Conservation (phyloP, 352 stramenopile genomes). For the Pythium sp. region DNA sequence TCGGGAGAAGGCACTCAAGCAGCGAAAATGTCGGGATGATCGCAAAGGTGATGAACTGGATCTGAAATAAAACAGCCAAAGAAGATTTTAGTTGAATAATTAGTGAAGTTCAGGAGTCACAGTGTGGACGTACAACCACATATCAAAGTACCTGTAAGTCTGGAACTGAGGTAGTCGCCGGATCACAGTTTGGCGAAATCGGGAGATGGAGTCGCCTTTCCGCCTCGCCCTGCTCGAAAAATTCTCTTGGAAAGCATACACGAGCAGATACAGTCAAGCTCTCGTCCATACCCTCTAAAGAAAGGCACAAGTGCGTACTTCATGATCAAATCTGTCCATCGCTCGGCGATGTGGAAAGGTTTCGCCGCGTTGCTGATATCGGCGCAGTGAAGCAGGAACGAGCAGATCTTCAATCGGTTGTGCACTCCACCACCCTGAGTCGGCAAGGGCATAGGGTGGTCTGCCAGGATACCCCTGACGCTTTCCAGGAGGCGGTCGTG, state of each 20-base stretch:
- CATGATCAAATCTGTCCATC: slow-evolving; percentile 25
- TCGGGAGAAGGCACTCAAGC: slow-evolving; percentile 19
- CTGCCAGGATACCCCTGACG: slow-evolving; percentile 7
- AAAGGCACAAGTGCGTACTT: slow-evolving; percentile 9
- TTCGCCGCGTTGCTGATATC: slow-evolving; percentile 31
- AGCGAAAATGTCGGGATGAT: slow-evolving; percentile 27
- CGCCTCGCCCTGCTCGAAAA: slow-evolving; percentile 27
- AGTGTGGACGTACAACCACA: background rate
- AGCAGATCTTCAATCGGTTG: slow-evolving; percentile 13
- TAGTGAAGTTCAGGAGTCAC: background rate
- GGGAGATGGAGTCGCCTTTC: slow-evolving; percentile 21
- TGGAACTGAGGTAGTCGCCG: slow-evolving; percentile 17
- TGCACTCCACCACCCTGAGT: slow-evolving; percentile 8
- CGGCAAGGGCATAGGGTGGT: background rate
- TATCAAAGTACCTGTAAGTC: slow-evolving; percentile 18
- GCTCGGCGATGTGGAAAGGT: slow-evolving; percentile 22
- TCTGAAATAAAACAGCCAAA: slow-evolving; percentile 10
- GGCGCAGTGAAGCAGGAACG: slow-evolving; percentile 32
- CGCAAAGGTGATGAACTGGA: slow-evolving; percentile 28
- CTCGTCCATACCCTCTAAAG: background rate
- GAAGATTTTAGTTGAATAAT: background rate
- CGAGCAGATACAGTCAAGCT: background rate
- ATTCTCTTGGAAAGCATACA: slow-evolving; percentile 16
- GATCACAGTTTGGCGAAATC: slow-evolving; percentile 24
- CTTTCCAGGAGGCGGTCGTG: slow-evolving; percentile 21